A percentile compares a stretch with the other conserved stretches of the same genome.
phyloP scores from a whole-genome alignment of 352 stramenopile species.

The Globisporangium paroecandrum region DNA sequence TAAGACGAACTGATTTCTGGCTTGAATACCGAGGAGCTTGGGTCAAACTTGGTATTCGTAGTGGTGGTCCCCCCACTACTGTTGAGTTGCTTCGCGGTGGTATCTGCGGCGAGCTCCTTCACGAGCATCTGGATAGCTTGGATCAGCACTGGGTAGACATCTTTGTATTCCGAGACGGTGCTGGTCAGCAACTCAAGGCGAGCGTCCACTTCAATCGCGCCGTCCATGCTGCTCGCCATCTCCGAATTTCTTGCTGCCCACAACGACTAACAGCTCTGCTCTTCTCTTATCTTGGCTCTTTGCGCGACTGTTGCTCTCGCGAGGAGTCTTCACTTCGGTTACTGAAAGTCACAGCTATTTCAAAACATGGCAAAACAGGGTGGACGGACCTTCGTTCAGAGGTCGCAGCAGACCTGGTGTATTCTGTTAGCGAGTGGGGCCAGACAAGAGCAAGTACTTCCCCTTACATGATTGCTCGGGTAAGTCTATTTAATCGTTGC shows the following conservation, averaged over 20 bases:
- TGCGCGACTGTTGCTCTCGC: neutral
- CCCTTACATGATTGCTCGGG: neutral
- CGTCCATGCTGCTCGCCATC: neutral
- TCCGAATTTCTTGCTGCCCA: neutral
- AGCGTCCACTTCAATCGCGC: conserved; percentile 17
- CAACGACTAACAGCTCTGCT: neutral
- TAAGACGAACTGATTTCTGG: neutral
- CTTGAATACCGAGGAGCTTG: neutral
- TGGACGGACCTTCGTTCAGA: neutral
- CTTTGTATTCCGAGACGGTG: conserved; percentile 28
- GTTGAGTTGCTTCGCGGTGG: neutral
- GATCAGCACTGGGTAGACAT: conserved; percentile 28
- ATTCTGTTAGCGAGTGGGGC: neutral
- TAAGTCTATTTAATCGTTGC: conserved; percentile 49
- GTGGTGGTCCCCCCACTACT: neutral
- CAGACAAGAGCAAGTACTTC: neutral
- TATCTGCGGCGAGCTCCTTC: conserved; percentile 7
- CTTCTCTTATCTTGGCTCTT: neutral
- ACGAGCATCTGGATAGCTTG: conserved; percentile 26
- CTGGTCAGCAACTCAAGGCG: conserved; percentile 28
- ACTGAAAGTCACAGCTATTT: neutral
- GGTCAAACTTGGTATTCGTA: neutral
- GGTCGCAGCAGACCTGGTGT: neutral
- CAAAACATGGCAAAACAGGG: neutral
- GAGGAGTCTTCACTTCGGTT: neutral